A percentile compares a stretch with the other conserved stretches of the same genome.
Conservation (phyloP, 495 filamentous ascomycete species). For the Penicillium pulvis region DNA sequence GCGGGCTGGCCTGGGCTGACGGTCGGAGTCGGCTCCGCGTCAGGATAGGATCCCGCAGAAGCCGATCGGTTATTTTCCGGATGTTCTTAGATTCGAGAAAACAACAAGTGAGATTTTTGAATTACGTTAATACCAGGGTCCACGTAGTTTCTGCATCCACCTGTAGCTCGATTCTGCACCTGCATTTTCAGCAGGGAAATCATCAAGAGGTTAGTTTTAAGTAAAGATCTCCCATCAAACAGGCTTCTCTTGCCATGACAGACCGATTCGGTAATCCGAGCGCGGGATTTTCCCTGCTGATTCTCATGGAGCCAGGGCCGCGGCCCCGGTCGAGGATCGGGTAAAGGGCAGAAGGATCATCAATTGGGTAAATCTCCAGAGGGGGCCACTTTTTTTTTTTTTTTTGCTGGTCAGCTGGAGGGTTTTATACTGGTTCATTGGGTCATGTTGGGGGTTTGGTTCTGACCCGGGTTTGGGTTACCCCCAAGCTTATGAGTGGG, state of each 20-base stretch:
- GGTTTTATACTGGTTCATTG: background rate
- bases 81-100: background rate
- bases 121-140: background rate
- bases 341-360: background rate
- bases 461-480: background rate
- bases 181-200: background rate
- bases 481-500: background rate
- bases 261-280: constrained; percentile 19
- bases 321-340: constrained; percentile 1
- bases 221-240: background rate
- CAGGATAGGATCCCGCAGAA: constrained; percentile 7
- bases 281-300: background rate
- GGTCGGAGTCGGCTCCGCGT: constrained; percentile 8
- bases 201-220: background rate
- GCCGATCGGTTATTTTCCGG: constrained; percentile 1
- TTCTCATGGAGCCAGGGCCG: background rate
- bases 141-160: background rate
- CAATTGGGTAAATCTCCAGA: constrained; percentile 3
- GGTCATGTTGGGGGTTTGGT: background rate
- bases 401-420: constrained; percentile 5
- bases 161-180: background rate
- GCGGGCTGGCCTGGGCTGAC: background rate
- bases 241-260: background rate
- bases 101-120: background rate
- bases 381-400: constrained; percentile 5